Conservation (phyloP, 139 green algal genomes). For the Deuterostichococcus epilithicus region DNA sequence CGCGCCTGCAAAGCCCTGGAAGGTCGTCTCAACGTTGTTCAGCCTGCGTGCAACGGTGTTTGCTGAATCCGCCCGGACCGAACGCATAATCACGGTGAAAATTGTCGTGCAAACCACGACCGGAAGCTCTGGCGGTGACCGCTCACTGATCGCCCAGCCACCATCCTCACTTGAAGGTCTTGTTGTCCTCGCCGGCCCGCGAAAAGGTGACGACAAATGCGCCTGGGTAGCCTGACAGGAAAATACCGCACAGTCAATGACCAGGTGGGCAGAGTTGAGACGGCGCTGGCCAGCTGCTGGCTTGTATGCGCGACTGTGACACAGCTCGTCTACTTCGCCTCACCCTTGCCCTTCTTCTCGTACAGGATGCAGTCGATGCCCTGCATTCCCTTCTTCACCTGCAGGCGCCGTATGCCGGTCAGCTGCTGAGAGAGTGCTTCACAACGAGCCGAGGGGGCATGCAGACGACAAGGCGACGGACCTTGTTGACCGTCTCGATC, state of each 20-base stretch:
- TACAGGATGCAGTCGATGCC: constrained; percentile 76
- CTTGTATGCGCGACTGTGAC: constrained; percentile 1
- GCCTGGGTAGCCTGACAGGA: constrained; percentile 1
- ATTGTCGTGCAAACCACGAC: too few relatives aligned
- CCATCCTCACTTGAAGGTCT: constrained; percentile 56
- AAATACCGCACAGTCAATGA: not conserved
- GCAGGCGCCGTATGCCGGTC: too few relatives aligned
- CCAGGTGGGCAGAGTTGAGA: too few relatives aligned
- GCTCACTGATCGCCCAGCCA: too few relatives aligned
- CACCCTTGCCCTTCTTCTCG: constrained; percentile 34
- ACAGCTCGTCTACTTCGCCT: too few relatives aligned
- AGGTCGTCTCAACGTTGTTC: constrained; percentile 71
- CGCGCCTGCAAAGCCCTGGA: constrained; percentile 75
- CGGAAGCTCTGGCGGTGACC: too few relatives aligned
- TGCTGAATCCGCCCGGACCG: too few relatives aligned
- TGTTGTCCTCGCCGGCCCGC: constrained; percentile 81
- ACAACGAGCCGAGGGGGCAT: too few relatives aligned
- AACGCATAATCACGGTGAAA: too few relatives aligned
- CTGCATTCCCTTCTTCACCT: constrained; percentile 82
- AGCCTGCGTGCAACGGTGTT: constrained; percentile 21
- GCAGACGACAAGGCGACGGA: constrained; percentile 9
- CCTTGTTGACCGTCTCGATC: constrained; percentile 66
- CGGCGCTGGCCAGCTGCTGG: too few relatives aligned
- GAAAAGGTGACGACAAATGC: constrained; percentile 75
- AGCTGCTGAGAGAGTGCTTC: not conserved